Conservation (phyloP, 768 basidiomycete genomes). For the Artomyces pyxidatus region DNA sequence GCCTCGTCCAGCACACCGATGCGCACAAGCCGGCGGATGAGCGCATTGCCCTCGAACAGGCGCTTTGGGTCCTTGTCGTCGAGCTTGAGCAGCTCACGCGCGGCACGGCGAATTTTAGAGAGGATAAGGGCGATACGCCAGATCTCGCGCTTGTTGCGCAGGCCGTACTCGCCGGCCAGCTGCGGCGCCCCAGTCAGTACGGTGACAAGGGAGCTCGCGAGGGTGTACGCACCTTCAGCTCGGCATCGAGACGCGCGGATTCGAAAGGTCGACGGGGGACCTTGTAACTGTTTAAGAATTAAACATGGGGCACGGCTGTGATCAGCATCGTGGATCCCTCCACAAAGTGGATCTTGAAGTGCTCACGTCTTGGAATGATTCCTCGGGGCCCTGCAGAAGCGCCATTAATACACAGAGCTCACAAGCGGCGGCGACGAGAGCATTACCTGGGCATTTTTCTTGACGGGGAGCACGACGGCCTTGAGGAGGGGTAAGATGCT, state of each 20-base stretch:
- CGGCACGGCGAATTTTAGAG: conserved; percentile 99
- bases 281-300: conserved; percentile 73
- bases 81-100: conserved; percentile 99
- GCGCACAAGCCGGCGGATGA: conserved; percentile 93
- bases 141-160: conserved; percentile 99
- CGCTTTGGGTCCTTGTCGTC: conserved; percentile 99
- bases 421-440: conserved; percentile 18
- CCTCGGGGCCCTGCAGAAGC: conserved; percentile 65
- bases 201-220: background rate
- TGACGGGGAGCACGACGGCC: conserved; percentile 30
- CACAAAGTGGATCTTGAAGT: conserved; percentile 61
- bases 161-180: conserved; percentile 99
- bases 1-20: conserved; percentile 99
- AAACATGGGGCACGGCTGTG: conserved; percentile 56
- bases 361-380: conserved; percentile 95
- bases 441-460: conserved; percentile 82
- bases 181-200: conserved; percentile 22
- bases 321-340: conserved; percentile 62
- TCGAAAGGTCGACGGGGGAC: conserved; percentile 97
- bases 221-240: conserved; percentile 77
- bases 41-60: conserved; percentile 98
- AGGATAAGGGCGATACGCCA: conserved; percentile 98
- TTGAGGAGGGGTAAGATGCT: conserved; percentile 6
- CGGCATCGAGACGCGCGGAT: conserved; percentile 97
- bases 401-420: conserved; percentile 26